These are phyloP conservation scores for Lindgomyces ingoldianus DNA, from an alignment of 495 filamentous ascomycete species.

Conservation along the genomic window DNA sequence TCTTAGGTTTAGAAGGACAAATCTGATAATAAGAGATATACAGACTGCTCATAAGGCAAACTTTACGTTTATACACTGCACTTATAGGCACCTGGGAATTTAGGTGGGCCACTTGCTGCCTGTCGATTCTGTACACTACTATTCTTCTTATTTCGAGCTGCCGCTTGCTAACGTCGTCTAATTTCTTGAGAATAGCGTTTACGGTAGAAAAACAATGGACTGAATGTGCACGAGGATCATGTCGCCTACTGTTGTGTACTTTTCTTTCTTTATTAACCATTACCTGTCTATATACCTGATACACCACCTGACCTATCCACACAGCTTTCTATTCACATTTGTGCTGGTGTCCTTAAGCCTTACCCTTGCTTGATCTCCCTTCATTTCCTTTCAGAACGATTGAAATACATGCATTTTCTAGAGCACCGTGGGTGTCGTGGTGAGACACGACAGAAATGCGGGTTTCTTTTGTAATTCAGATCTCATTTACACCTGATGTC, in stretches of 20 bases:
- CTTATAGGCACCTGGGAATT: neutral
- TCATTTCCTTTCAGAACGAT: neutral
- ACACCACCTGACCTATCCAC: too few species aligned
- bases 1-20: too few species aligned
- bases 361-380: neutral
- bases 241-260: neutral
- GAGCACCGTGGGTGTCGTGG: neutral
- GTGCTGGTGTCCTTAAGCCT: neutral
- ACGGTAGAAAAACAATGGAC: too few species aligned
- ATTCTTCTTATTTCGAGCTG: neutral
- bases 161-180: neutral
- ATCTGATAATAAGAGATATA: too few species aligned
- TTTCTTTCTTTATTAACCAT: too few species aligned
- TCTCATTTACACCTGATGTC: neutral
- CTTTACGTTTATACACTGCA: too few species aligned
- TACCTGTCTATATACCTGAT: too few species aligned
- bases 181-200: too few species aligned
- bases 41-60: too few species aligned
- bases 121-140: neutral
- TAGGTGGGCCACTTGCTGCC: neutral
- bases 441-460: neutral
- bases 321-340: neutral
- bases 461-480: neutral
- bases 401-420: neutral
- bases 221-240: neutral